Conservation (phyloP, 176 grass and related monocot species). For the Phoenix dactylifera region DNA sequence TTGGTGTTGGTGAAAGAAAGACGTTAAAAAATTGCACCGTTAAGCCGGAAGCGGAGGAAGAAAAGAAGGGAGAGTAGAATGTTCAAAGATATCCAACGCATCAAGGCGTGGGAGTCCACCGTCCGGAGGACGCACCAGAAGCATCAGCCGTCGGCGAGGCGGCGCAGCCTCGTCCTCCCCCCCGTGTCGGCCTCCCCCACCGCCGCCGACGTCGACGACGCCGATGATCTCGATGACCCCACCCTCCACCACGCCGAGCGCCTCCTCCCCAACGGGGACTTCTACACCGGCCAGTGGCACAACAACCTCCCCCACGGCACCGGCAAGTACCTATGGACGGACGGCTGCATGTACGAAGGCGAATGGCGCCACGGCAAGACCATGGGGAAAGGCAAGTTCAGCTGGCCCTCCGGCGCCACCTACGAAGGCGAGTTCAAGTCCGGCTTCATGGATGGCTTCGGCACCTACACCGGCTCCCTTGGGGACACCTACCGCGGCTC, state of each 20-base stretch:
- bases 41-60: too few relatives aligned
- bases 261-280: constrained; percentile 46
- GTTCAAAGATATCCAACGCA: constrained; percentile 33
- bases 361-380: constrained; percentile 47
- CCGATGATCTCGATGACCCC: constrained; percentile 2
- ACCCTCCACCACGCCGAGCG: constrained; percentile 30
- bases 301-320: constrained; percentile 37
- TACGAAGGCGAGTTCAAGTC: constrained; percentile 68
- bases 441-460: constrained; percentile 62
- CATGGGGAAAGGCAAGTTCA: constrained; percentile 63
- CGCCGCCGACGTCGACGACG: not conserved
- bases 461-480: constrained; percentile 55
- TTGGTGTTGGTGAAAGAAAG: too few relatives aligned
- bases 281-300: constrained; percentile 51
- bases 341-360: constrained; percentile 82
- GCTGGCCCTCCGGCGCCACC: constrained; percentile 62
- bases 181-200: not conserved
- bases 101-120: constrained; percentile 47
- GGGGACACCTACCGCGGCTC: constrained; percentile 60
- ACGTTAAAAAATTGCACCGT: too few relatives aligned
- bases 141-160: constrained; percentile 20
- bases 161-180: constrained; percentile 10
- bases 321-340: constrained; percentile 69
- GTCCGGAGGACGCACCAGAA: constrained; percentile 46
- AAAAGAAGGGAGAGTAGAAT: not conserved